Base-by-base conservation (phyloP, 2,329 filamentous ascomycete species). In the Claviceps paspali region DNA sequence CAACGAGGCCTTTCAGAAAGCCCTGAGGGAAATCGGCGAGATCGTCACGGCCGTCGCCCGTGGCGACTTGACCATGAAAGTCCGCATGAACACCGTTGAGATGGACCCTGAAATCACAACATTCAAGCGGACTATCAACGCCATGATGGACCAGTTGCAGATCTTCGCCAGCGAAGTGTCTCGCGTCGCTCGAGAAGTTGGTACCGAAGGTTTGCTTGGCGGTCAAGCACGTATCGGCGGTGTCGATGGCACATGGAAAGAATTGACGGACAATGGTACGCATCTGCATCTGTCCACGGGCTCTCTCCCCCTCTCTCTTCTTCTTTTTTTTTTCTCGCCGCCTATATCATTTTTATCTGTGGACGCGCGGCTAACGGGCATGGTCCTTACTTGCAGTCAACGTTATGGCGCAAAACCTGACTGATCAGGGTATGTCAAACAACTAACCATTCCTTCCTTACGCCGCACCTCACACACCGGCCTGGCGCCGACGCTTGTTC, bases 61-160 rank as follows among this genome's bases (percentile, higher is more conserved):
- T 51, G 88, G 88, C 60, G 88, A 96, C 55, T 68, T 96, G 43
- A 94, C 86, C 57, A 95, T 94, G 68, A 93, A 94, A 63, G 88
- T 95, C 45, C 76, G 88, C 52, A 92, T 96, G 57, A 91, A 95
- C 55, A 82, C 83, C 4, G 80, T 92, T 47, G 88, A 96, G 64
- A 91, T 95, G 80, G 88, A 96, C 67, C 86, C 87, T 21, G 88
- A 96, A 68, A 96, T 96, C 52, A 91, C 86, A 21, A 87, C 85
- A 8, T 96, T 96, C 68, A 96, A 96, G 64, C 79, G 85, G 51
- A 95, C 88, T 43, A 96, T 96, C 64, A 96, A 96, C 58, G 92
- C 83, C 47, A 96, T 96, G 88, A 93, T 96, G 76, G 88, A 96
- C 55, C 88, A 95, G 60, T 70, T 96, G 41, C 87, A 95, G 56